Percentiles rank a stretch among this genome's conserved stretches.
Evolutionary conservation across 2,329 filamentous ascomycete genomes (phyloP).

Genomic region (Colletotrichum sp.): DNA sequence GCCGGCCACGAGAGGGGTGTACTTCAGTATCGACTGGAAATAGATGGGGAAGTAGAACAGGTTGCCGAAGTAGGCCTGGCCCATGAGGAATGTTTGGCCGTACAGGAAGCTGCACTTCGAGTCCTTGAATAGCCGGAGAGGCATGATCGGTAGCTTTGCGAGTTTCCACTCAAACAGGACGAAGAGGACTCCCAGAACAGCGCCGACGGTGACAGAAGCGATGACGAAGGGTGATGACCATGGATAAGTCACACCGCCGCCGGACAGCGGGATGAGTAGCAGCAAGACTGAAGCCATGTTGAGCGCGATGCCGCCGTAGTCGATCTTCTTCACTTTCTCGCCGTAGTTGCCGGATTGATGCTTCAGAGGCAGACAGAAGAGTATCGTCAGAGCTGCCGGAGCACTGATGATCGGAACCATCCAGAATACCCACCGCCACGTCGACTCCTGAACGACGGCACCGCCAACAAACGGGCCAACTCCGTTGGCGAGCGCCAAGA

Average conservation of each 20-base stretch:
- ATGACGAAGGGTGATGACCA: conserved; percentile 32
- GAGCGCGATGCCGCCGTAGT: conserved; percentile 31
- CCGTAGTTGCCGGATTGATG: conserved; percentile 28
- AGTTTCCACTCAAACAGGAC: conserved; percentile 33
- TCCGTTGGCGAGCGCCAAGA: conserved; percentile 38
- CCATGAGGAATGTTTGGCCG: conserved; percentile 30
- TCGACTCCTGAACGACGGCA: conserved; percentile 28
- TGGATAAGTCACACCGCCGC: conserved; percentile 29
- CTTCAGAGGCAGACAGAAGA: conserved; percentile 30
- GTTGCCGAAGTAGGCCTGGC: conserved; percentile 32
- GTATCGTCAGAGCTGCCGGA: conserved; percentile 25
- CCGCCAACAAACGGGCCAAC: conserved; percentile 40
- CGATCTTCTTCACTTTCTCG: conserved; percentile 30
- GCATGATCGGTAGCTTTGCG: conserved; percentile 31
- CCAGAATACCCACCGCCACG: conserved; percentile 37
- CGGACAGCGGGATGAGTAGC: conserved; percentile 30
- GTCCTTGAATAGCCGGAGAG: conserved; percentile 27
- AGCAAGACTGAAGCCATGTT: conserved; percentile 30
- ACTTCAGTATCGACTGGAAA: conserved; percentile 34
- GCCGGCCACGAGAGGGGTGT: conserved; percentile 31
- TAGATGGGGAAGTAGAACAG: conserved; percentile 36
- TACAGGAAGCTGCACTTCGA: conserved; percentile 26
- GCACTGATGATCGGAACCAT: conserved; percentile 27
- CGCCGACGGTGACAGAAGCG: conserved; percentile 24
- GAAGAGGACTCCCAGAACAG: conserved; percentile 26